Evolutionary conservation across 352 stramenopile genomes (phyloP).

Genomic region (Plasmopara viticola): DNA sequence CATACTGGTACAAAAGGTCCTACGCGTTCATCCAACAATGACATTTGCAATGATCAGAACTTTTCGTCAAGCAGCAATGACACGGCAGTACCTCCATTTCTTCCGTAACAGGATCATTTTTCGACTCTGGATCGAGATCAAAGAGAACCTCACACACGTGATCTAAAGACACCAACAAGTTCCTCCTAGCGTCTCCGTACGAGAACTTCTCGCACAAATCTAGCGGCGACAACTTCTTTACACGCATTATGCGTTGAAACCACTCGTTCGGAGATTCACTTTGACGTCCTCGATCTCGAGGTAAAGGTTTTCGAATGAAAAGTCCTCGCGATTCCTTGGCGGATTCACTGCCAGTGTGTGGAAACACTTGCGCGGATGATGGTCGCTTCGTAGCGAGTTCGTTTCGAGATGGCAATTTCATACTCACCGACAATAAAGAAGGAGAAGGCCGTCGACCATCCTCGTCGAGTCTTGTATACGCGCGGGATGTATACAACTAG

Average conservation of each 20-base stretch:
- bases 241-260: constrained; percentile 46
- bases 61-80: too few species aligned
- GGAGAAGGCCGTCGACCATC: neutral
- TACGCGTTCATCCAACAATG: constrained; percentile 8
- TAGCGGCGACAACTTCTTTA: constrained; percentile 38
- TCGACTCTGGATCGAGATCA: constrained; percentile 31
- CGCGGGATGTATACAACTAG: constrained; percentile 19
- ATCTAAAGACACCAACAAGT: constrained; percentile 35
- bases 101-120: constrained; percentile 36
- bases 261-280: constrained; percentile 36
- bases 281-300: neutral
- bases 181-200: constrained; percentile 30
- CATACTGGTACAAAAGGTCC: constrained; percentile 51
- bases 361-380: constrained; percentile 13
- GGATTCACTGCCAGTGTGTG: neutral
- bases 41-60: neutral
- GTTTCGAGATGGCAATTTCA: constrained; percentile 4
- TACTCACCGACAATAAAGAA: constrained; percentile 3
- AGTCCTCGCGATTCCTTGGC: constrained; percentile 10
- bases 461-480: constrained; percentile 11
- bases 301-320: constrained; percentile 12
- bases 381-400: constrained; percentile 5
- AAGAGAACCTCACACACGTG: constrained; percentile 55
- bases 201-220: constrained; percentile 56
- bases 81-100: constrained; percentile 37